A percentile compares a stretch with the other conserved stretches of the same genome.
Evolutionary conservation across 352 stramenopile species (phyloP).

Genomic region (Pythium rishiriense): DNA sequence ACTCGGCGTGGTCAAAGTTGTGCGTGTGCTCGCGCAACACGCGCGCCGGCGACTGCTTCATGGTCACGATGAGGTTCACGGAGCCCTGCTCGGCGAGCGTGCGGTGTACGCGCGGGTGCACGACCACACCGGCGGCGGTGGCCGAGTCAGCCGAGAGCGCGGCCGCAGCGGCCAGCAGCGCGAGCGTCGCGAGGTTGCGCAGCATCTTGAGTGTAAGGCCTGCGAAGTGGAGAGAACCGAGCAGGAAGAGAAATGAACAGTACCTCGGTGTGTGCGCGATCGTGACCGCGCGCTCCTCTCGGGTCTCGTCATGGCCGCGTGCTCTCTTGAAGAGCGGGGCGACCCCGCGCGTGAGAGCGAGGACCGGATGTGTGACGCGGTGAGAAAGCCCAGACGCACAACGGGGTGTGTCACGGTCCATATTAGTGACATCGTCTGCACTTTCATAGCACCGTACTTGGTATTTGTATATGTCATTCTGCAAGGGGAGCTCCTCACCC

Average conservation of each 20-base stretch:
- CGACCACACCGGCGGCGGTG: not conserved
- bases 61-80: constrained; percentile 22
- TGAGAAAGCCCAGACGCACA: not conserved
- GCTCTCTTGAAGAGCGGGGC: not conserved
- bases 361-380: not conserved
- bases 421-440: not conserved
- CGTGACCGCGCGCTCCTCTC: too few relatives aligned
- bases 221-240: constrained; percentile 1
- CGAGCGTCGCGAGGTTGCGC: constrained; percentile 15
- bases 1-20: constrained; percentile 1
- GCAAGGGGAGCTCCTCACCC: not conserved
- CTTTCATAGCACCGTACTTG: not conserved
- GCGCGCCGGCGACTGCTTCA: constrained; percentile 19
- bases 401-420: not conserved
- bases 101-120: constrained; percentile 19
- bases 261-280: too few relatives aligned
- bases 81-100: constrained; percentile 1
- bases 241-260: constrained; percentile 16
- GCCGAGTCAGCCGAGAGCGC: not conserved
- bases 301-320: not conserved
- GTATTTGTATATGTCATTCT: constrained; percentile 3
- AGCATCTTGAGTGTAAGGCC: constrained; percentile 6
- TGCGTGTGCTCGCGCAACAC: constrained; percentile 7
- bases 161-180: constrained; percentile 5
- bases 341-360: not conserved